Conservation (phyloP, 148 eudicot species). For the Rhododendron griersonianum region DNA sequence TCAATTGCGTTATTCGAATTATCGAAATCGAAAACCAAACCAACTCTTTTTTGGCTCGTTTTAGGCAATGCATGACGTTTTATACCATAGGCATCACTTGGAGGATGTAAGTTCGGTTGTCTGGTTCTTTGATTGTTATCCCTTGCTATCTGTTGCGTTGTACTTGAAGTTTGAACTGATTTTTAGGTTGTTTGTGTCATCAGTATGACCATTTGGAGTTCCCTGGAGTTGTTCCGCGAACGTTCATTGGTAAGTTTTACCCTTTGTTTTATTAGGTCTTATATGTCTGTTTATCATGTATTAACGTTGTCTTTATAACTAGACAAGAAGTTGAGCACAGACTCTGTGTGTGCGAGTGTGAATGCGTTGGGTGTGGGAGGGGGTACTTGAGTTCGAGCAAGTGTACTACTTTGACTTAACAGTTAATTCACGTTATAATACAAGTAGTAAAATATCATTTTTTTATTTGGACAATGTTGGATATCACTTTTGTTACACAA, state of each 20-base stretch:
- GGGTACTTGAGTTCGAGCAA: not conserved
- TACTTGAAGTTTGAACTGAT: not conserved
- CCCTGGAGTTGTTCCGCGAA: slow-evolving; percentile 98
- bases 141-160: not conserved
- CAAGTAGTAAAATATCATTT: too few species aligned
- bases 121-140: not conserved
- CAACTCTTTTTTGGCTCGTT: not conserved
- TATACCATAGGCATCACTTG: slow-evolving; percentile 72
- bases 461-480: not conserved
- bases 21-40: not conserved
- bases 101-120: slow-evolving; percentile 46
- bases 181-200: slow-evolving; percentile 14
- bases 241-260: slow-evolving; percentile 64
- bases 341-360: not conserved
- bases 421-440: too few species aligned
- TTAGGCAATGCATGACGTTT: slow-evolving; percentile 95
- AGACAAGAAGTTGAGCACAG: not conserved
- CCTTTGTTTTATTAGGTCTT: not conserved
- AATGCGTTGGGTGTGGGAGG: not conserved
- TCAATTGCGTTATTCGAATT: not conserved
- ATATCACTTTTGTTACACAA: not conserved
- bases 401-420: too few species aligned
- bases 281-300: not conserved
- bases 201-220: slow-evolving; percentile 99
- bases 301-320: not conserved